Evolutionary conservation across 495 filamentous ascomycete species (phyloP).

Genomic region (Pseudevernia furfuracea): DNA sequence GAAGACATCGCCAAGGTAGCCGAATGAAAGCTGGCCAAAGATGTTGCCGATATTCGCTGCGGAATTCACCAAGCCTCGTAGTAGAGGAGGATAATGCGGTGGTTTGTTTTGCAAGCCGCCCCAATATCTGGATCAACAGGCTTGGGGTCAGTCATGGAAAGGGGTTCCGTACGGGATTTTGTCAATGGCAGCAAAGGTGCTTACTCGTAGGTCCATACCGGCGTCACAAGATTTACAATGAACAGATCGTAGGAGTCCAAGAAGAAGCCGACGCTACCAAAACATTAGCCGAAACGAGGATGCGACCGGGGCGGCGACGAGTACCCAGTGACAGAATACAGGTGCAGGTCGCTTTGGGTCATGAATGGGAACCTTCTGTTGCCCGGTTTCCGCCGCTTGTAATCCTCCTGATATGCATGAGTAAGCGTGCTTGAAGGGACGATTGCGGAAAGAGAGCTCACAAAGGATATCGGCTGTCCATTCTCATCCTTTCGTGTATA

Average conservation of each 20-base stretch:
- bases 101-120: constrained; percentile 11
- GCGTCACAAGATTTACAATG: constrained; percentile 19
- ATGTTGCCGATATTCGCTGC: constrained; percentile 20
- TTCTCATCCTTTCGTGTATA: constrained; percentile 20
- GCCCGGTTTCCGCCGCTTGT: constrained; percentile 7
- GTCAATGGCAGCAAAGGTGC: background rate
- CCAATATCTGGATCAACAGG: constrained; percentile 8
- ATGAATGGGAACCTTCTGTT: constrained; percentile 6
- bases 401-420: constrained; percentile 9
- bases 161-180: background rate
- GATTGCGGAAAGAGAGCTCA: background rate
- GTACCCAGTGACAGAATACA: constrained; percentile 19
- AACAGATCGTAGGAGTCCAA: constrained; percentile 20
- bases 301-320: background rate
- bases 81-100: constrained; percentile 19
- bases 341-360: constrained; percentile 10
- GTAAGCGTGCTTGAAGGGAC: too few species aligned
- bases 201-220: constrained; percentile 20
- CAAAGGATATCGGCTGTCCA: constrained; percentile 14
- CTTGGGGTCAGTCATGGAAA: background rate
- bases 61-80: constrained; percentile 16
- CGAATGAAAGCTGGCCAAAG: constrained; percentile 17
- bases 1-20: constrained; percentile 17
- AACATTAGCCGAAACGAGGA: background rate
- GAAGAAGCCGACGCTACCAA: constrained; percentile 21